phyloP scores from a whole-genome alignment of 1,284 basidiomycete species.

The Ganoderma leucocontextum region DNA sequence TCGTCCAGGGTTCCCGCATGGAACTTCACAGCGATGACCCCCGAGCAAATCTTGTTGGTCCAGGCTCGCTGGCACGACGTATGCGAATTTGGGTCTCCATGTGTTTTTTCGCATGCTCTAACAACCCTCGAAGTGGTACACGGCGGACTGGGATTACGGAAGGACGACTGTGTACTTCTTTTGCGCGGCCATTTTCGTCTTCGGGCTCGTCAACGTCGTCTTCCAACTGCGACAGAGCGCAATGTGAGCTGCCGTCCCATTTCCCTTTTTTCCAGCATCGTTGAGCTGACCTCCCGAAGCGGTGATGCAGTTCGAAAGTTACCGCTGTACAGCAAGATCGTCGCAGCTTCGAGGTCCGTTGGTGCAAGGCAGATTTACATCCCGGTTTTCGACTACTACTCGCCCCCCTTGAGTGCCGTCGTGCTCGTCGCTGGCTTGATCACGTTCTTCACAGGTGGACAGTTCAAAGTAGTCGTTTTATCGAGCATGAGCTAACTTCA shows the following conservation, averaged over 20 bases:
- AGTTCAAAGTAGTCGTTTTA: background rate
- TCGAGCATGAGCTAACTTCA: background rate
- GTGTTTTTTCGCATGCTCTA: background rate
- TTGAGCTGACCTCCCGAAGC: background rate
- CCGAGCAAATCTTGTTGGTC: constrained; percentile 33
- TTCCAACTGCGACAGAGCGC: constrained; percentile 13
- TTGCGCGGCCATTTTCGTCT: constrained; percentile 39
- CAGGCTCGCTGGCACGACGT: constrained; percentile 32
- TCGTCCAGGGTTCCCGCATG: constrained; percentile 33
- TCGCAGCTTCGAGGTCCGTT: constrained; percentile 38
- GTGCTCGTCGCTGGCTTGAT: constrained; percentile 41
- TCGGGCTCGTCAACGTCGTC: constrained; percentile 19
- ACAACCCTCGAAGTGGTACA: constrained; percentile 36
- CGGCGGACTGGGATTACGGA: constrained; percentile 45
- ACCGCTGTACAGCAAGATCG: constrained; percentile 30
- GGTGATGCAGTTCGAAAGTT: background rate
- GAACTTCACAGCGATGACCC: constrained; percentile 36
- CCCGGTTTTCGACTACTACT: constrained; percentile 39
- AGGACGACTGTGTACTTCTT: constrained; percentile 44
- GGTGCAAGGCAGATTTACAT: constrained; percentile 39
- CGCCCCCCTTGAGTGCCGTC: constrained; percentile 45
- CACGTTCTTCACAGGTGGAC: constrained; percentile 42
- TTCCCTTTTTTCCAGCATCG: background rate
- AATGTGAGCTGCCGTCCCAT: background rate
- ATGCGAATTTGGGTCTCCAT: constrained; percentile 15